Evolutionary conservation across 306 rosid genomes (phyloP), one percentile per base, ranked within the genome.

Genomic region (Gastrolobium bilobum): DNA sequence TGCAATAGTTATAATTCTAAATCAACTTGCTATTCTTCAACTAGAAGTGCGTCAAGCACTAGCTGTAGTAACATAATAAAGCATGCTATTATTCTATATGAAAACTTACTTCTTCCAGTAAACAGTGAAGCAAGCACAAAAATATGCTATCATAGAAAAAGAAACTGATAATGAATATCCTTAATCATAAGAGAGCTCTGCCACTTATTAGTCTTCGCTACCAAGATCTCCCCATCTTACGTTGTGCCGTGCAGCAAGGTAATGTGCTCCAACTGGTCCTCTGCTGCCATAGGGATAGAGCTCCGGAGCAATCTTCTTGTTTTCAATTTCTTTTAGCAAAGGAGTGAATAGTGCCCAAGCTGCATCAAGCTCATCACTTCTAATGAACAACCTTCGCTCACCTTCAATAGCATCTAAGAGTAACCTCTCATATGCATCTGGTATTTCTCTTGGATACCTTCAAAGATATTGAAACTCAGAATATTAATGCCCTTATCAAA

Each of bases 281-380:
- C 99, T 78, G 72, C 99, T 95, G 47, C 99, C 99, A 39, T 89
- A 84, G 35, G 99, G 98, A 78, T 92, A 95, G 58, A 95, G 98
- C 86, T 95, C 99, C 3, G 99, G 99, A 62, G 84, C 91, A 75
- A 95, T 87, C 91, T 84, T 95, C 82, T 87, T 92, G 74, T 79
- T 80, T 79, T 93, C 99, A n/a, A 95, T 89, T 76, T 95, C 98
- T 48, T 91, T 91, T 54, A 95, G 85, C 89, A 95, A 68, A 50
- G 98, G 99, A 7, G 96, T 91, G 91, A 95, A 95, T 51, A 95
- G 79, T 11, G 87, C 73, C 99, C 99, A 95, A 42, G 99, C 98
- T 31, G 99, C 98, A 83, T 90, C 93, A 3, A 95, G 97, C 86
- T 95, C 99, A 72, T 95, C 99, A 14, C 98, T 95, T 86, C 99